Evolutionary conservation across 768 basidiomycete species (phyloP), one percentile per base, ranked within the genome.

Genomic region (Suillus luteus): DNA sequence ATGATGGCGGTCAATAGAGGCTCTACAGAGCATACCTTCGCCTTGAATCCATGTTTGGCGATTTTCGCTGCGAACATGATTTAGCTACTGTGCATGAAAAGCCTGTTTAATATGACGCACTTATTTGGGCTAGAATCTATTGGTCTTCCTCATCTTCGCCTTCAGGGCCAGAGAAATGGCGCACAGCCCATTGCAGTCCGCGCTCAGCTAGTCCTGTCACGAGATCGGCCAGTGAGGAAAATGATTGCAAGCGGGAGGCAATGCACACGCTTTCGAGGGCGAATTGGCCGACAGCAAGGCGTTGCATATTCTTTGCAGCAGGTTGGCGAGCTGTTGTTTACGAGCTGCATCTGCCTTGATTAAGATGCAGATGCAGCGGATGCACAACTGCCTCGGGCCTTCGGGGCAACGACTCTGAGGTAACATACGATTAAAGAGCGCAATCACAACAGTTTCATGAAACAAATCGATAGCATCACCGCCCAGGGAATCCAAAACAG

Each of bases 1-100:
- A 91, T 78, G 17, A 85, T 78, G 1, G 85, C 83, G 8, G 84
- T 83, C 22, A 95, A 66, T 19, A 94, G 73, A 1, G 92, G 88
- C 64, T 97, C 95, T 1, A 85, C 86, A 10, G 89, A 71, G 67
- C 90, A 85, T 1, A 80, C 66, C 66, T 89, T 89, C 38, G 68
- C 66, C 33, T 64, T 55, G 43, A 65, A 48, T 31, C 70, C 64
- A 5, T 46, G 65, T 6, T 9, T 51, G 4, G 41, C 27, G 22
- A 75, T 27, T 19, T 61, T 35, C 46, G 57, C 74, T 75, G 49
- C 11, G 15, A 19, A 27, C 27, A 10, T 5, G 46, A 61, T 60
- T 67, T 10, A 66, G 51, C 61, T 22, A 1, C 2, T 12, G 5
- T 37, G 24, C 2, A 46, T 33, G n/a, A 40, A 40, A 40, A 24